phyloP scores from a whole-genome alignment of 1,284 basidiomycete species.

The Thecaphora thlaspeos region DNA sequence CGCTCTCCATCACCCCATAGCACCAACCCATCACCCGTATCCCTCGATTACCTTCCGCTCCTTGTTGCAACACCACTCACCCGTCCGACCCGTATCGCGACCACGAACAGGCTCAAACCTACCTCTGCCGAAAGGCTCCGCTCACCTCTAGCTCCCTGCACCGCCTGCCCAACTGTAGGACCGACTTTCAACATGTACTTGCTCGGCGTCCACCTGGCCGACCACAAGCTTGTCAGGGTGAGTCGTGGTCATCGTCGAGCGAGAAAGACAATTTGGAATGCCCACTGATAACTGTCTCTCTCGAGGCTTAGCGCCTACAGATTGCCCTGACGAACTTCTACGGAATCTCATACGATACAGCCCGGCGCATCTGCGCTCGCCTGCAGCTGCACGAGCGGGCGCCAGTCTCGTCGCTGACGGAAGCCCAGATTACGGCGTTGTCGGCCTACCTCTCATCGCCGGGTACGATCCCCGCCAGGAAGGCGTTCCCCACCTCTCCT shows the following conservation, averaged over 20 bases:
- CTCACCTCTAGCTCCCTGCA: no score
- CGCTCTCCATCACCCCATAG: no score
- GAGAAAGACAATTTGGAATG: background rate
- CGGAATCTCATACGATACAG: slow-evolving; percentile 73
- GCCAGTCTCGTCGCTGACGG: slow-evolving; percentile 73
- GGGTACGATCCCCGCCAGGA: slow-evolving; percentile 64
- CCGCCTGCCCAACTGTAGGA: no score
- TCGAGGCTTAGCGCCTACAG: slow-evolving; percentile 60
- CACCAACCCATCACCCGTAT: no score
- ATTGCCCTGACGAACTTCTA: slow-evolving; percentile 80
- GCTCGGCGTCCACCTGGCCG: slow-evolving; percentile 53
- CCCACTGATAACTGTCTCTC: background rate
- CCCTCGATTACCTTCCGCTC: no score
- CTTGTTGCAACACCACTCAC: no score
- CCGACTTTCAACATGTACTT: slow-evolving; percentile 49
- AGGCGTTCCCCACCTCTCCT: slow-evolving; percentile 57
- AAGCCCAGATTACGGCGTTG: slow-evolving; percentile 76
- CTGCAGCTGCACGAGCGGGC: slow-evolving; percentile 76
- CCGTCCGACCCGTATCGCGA: no score
- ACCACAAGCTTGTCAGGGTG: slow-evolving; percentile 56
- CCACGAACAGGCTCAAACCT: no score
- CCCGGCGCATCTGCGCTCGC: slow-evolving; percentile 79
- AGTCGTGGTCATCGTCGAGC: slow-evolving; percentile 7
- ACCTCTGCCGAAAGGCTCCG: no score
- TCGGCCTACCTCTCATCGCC: slow-evolving; percentile 86